Base-by-base conservation (phyloP, 2,329 filamentous ascomycete species). In the Fusarium tjaetaba region DNA sequence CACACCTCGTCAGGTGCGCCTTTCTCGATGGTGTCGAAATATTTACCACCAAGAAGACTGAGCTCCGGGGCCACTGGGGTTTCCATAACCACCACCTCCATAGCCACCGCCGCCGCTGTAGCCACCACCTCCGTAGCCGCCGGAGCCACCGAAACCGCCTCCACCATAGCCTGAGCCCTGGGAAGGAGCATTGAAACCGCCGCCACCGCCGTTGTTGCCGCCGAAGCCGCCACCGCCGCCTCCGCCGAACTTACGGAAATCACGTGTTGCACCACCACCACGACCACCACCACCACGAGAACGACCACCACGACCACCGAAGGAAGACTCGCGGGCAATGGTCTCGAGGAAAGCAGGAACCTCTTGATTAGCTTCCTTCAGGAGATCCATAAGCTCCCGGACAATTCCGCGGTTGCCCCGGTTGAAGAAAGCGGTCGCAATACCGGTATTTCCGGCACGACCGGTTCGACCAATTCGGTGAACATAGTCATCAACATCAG, bases 401-500 rank as follows among this genome's bases (percentile, higher is more conserved):
- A 98, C 96, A 77, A 99, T 94, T 85, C 96, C 96, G 80, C 96
- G 94, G 89, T 99, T 99, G 81, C 96, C 96, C 82, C 96, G 96
- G 90, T 99, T 99, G 92, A 99, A 98, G 90, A 99, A 99, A 65
- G 96, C 96, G 78, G 96, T 99, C 11, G 96, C 94, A 77, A 97
- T 92, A 92, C 96, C 96, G 79, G 96, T 98, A 89, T 99, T 99
- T 84, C 96, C 96, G 76, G 96, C 96, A 94, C 96, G 96, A 82
- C 96, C 96, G 75, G 96, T 99, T 96, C 96, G 96, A 92, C 96
- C 96, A 80, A 99, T 99, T 84, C 96, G 94, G 86, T 99, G 96
- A 67, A 99, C 96, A 79, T 99, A 99, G 85, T 98, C 96, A 80
- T 98, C 96, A 79, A 98, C 97, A 81, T 98, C 96, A 64, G 95